A percentile compares a stretch with the other conserved stretches of the same genome.
phyloP scores from a whole-genome alignment of 1,139 yeast species.

The Zhuliangozyma blackwelliae region DNA sequence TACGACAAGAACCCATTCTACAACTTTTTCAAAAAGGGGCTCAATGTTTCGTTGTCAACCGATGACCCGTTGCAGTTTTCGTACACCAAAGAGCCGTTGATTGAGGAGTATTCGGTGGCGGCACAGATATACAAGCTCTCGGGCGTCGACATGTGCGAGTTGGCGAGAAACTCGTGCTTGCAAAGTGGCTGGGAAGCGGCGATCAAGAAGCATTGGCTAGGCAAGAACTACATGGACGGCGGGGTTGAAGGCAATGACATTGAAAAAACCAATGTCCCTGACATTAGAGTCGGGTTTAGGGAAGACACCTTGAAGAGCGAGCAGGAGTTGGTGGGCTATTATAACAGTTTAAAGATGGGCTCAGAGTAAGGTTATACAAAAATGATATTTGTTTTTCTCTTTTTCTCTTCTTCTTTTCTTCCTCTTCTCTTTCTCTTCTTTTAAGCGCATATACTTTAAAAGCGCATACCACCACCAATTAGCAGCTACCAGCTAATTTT shows the following conservation, averaged over 20 bases:
- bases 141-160: conserved; percentile 96
- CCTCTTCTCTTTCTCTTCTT: no score
- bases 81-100: conserved; percentile 94
- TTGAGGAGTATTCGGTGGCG: conserved; percentile 96
- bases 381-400: no score
- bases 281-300: conserved; percentile 76
- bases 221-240: conserved; percentile 55
- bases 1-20: conserved; percentile 95
- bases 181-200: conserved; percentile 91
- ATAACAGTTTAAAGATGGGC: conserved; percentile 17
- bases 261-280: conserved; percentile 93
- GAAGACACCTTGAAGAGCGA: conserved; percentile 79
- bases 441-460: no score
- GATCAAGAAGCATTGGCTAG: conserved; percentile 90
- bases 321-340: conserved; percentile 63
- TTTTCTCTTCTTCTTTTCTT: no score
- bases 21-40: conserved; percentile 83
- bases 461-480: no score
- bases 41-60: conserved; percentile 89
- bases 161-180: conserved; percentile 73
- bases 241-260: conserved; percentile 82
- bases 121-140: conserved; percentile 94
- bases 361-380: no score
- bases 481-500: no score
- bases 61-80: conserved; percentile 76